A percentile compares a stretch with the other conserved stretches of the same genome.
These are phyloP conservation scores for Clathrospora elynae DNA, from an alignment of 2,329 filamentous ascomycete genomes.

Conservation along the genomic window DNA sequence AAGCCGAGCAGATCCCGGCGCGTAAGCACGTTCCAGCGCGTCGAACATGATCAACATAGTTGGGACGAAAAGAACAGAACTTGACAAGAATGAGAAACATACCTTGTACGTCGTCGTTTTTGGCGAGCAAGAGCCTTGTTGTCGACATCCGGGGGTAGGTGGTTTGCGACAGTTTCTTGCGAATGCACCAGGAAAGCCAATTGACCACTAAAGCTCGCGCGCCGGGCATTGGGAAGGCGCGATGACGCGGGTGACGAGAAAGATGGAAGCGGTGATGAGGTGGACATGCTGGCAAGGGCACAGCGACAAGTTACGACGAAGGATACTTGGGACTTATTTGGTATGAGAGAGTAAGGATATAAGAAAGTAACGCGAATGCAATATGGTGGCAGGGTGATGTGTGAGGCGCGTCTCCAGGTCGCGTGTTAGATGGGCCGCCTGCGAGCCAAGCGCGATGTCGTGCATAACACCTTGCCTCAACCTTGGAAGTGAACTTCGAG, in stretches of 20 bases:
- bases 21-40: conserved; percentile 40
- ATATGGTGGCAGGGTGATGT: conserved; percentile 35
- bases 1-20: conserved; percentile 25
- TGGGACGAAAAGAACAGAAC: conserved; percentile 17
- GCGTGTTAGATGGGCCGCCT: conserved; percentile 16
- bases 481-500: conserved; percentile 13
- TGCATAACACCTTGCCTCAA: conserved; percentile 14
- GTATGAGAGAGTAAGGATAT: conserved; percentile 16
- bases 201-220: conserved; percentile 35
- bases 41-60: conserved; percentile 29
- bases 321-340: conserved; percentile 16
- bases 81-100: conserved; percentile 30
- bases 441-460: conserved; percentile 23
- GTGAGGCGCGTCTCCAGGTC: conserved; percentile 21
- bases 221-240: conserved; percentile 24
- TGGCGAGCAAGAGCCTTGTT: conserved; percentile 65
- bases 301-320: conserved; percentile 6
- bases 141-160: conserved; percentile 62
- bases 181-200: conserved; percentile 67
- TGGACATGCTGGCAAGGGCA: conserved; percentile 21
- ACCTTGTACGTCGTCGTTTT: conserved; percentile 67
- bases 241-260: conserved; percentile 34
- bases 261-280: conserved; percentile 34
- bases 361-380: conserved; percentile 22
- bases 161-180: conserved; percentile 60